A percentile compares a stretch with the other conserved stretches of the same genome.
Conservation (phyloP, 169 alveolate species). For the Pseudocohnilembus persalinus region DNA sequence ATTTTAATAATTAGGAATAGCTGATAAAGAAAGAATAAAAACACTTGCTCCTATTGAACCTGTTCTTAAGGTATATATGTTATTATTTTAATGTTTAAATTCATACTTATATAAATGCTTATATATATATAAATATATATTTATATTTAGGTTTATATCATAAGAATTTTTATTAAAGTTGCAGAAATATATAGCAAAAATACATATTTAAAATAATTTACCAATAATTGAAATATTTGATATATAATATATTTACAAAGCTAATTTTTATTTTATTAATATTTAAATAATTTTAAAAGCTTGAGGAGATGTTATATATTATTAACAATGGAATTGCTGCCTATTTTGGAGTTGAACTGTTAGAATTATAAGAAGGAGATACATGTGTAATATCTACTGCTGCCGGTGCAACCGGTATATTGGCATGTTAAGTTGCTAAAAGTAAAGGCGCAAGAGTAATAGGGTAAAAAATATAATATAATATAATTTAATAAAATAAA, state of each 20-base stretch:
- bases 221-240: too few species aligned
- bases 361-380: constrained; percentile 27
- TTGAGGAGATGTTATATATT: constrained; percentile 18
- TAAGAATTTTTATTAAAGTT: too few species aligned
- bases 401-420: constrained; percentile 65
- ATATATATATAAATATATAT: too few species aligned
- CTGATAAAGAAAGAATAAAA: constrained; percentile 18
- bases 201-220: too few species aligned
- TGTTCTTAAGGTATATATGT: not conserved
- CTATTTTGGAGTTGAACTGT: constrained; percentile 31
- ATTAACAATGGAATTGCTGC: constrained; percentile 46
- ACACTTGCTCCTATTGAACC: constrained; percentile 17
- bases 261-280: too few species aligned
- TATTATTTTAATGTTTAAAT: not conserved
- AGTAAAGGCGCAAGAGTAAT: constrained; percentile 26
- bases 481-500: too few species aligned
- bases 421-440: constrained; percentile 49
- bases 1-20: constrained; percentile 33
- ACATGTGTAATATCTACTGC: constrained; percentile 55
- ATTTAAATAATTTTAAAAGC: too few species aligned
- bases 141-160: too few species aligned
- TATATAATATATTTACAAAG: too few species aligned
- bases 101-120: too few species aligned
- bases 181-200: too few species aligned
- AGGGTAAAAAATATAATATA: not conserved